phyloP scores from a whole-genome alignment of 2,329 filamentous ascomycete species.

The Parascedosporium putredinis region DNA sequence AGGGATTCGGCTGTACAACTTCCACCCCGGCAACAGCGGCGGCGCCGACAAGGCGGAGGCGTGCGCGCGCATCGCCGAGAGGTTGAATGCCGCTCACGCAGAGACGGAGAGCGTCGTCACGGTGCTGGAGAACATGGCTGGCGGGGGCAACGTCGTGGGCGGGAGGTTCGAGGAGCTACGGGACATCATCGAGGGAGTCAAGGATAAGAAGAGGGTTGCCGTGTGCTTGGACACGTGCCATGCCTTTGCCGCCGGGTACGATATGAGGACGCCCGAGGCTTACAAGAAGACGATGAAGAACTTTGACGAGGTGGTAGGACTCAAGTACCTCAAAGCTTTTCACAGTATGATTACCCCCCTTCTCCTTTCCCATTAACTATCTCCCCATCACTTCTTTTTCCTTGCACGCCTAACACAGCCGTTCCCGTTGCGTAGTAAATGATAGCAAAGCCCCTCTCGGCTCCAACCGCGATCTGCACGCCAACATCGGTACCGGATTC shows the following conservation, averaged over 20 bases:
- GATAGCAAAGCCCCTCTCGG: constrained; percentile 85
- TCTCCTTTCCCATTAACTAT: neutral
- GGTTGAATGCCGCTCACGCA: constrained; percentile 72
- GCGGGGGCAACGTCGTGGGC: constrained; percentile 77
- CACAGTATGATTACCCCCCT: constrained; percentile 37
- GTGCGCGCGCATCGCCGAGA: constrained; percentile 65
- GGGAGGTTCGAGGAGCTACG: constrained; percentile 76
- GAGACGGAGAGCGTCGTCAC: constrained; percentile 70
- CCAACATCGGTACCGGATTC: constrained; percentile 93
- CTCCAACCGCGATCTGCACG: constrained; percentile 80
- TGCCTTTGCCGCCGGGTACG: constrained; percentile 88
- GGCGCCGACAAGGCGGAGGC: constrained; percentile 57
- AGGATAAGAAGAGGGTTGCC: constrained; percentile 75
- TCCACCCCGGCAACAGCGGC: constrained; percentile 82
- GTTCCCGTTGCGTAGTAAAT: constrained; percentile 50
- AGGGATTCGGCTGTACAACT: constrained; percentile 91
- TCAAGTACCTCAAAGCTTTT: constrained; percentile 70
- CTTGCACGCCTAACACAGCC: constrained; percentile 3
- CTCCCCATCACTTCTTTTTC: neutral
- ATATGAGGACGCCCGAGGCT: constrained; percentile 63
- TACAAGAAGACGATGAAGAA: constrained; percentile 64
- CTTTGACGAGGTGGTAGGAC: constrained; percentile 70
- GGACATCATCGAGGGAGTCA: constrained; percentile 69
- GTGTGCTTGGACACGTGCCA: constrained; percentile 98
- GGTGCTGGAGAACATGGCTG: constrained; percentile 92